Percentiles rank a stretch among this genome's conserved stretches.
Evolutionary conservation across 768 basidiomycete genomes (phyloP).

Genomic region (Boletus bicolor): DNA sequence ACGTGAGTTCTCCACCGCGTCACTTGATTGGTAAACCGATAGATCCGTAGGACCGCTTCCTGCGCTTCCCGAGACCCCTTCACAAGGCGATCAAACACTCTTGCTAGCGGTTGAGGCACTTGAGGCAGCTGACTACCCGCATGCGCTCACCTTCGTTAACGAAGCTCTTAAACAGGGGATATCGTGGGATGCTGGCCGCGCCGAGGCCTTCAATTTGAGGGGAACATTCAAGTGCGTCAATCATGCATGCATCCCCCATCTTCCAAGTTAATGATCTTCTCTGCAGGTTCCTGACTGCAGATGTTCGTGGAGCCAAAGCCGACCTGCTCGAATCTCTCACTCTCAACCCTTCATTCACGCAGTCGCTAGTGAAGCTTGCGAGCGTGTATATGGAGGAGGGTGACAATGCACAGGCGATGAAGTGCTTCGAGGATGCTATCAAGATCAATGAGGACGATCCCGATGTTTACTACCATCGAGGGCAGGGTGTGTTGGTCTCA

Average conservation of each 20-base stretch:
- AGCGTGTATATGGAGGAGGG: slow-evolving; percentile 97
- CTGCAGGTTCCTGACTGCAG: slow-evolving; percentile 80
- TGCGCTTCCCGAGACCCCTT: slow-evolving; percentile 66
- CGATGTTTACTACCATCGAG: slow-evolving; percentile 98
- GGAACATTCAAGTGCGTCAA: slow-evolving; percentile 88
- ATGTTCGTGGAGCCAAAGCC: slow-evolving; percentile 75
- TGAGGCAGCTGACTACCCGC: slow-evolving; percentile 77
- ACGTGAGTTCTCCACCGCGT: slow-evolving; percentile 46
- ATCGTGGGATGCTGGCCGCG: slow-evolving; percentile 68
- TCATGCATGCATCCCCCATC: not conserved
- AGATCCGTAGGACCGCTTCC: slow-evolving; percentile 56
- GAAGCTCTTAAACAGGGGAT: slow-evolving; percentile 88
- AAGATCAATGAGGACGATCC: slow-evolving; percentile 79
- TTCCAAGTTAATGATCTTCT: not conserved
- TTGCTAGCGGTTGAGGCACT: slow-evolving; percentile 79
- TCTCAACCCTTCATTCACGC: slow-evolving; percentile 67
- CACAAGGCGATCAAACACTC: slow-evolving; percentile 82
- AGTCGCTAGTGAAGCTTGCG: slow-evolving; percentile 94
- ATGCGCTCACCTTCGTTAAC: slow-evolving; percentile 74
- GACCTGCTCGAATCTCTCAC: slow-evolving; percentile 79
- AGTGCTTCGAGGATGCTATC: slow-evolving; percentile 89
- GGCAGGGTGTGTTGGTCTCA: slow-evolving; percentile 61
- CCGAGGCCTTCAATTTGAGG: slow-evolving; percentile 87
- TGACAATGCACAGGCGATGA: slow-evolving; percentile 75
- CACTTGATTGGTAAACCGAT: slow-evolving; percentile 4